Evolutionary conservation across 2,329 filamentous ascomycete genomes (phyloP), one percentile per base, ranked within the genome.

Genomic region (Hawksworthiomyces lignivorus): DNA sequence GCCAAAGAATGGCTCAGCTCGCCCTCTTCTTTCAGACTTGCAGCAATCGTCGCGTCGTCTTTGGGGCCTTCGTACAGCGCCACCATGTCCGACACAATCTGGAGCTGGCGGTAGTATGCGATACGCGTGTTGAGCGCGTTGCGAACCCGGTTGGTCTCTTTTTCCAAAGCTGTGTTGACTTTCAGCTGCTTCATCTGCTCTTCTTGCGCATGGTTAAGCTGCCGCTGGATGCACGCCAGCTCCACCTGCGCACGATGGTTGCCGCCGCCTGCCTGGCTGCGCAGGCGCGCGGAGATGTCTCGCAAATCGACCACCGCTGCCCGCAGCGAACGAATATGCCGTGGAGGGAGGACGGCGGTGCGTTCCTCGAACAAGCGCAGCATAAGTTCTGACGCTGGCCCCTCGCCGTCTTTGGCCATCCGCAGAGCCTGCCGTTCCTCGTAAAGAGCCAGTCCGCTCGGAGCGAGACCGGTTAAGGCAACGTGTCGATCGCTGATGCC

Each of bases 61-160:
- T 67, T 68, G 11, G 75, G 54, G 10, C 82, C 80, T 43, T 87
- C 81, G 43, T 84, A 85, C 1, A 84, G 81, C 5, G 77, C 74
- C 0, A 97, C 87, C 15, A 79, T 86, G 56, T 97, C 90, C 0
- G 89, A 96, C n/a, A 97, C 80, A 20, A 78, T 75, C 56, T 97
- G 92, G 10, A 97, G 70, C 55, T 96, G 88, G 5, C 83, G 80
- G 57, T 97, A 97, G 57, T 88, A 97, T 44, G 92, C 87, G 1
- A 96, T 64, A 12, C 92, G 81, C 28, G 80, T 72, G 54, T 97
- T 97, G 78, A 94, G 89, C 0, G 83, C 78, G 14, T 72, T 69
- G 21, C 79, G 82, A 57, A 94, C 92, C 21, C 79, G 65, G 35
- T 90, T 82, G 6, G 87, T 65, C 58, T 96, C 89, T 45, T 76